Evolutionary conservation across 2,329 filamentous ascomycete genomes (phyloP).

Genomic region (Sphaerostilbella broomeana): DNA sequence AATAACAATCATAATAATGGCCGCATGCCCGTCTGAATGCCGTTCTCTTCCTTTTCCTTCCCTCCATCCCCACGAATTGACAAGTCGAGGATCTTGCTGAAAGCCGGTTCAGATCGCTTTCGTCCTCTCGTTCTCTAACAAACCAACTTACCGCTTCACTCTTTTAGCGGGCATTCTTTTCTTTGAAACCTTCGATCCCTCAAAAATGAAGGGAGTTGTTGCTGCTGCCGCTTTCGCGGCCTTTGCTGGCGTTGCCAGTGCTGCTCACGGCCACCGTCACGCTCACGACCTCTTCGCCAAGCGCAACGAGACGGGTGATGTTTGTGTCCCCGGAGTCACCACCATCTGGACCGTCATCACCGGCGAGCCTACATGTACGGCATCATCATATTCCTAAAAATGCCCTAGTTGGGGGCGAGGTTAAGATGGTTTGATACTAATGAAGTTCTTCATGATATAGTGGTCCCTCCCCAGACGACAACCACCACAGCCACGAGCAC

Average conservation of each 20-base stretch:
- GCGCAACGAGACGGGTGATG: slow-evolving; percentile 32
- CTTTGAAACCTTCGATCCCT: slow-evolving; percentile 10
- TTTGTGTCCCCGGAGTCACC: slow-evolving; percentile 59
- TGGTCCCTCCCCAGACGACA: no score
- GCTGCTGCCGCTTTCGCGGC: slow-evolving; percentile 59
- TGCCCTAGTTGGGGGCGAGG: background rate
- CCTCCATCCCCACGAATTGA: slow-evolving; percentile 37
- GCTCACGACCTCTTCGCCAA: slow-evolving; percentile 53
- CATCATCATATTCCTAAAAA: no score
- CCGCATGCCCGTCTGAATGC: slow-evolving; percentile 35
- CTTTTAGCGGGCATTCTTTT: slow-evolving; percentile 80
- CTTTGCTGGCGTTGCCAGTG: slow-evolving; percentile 50
- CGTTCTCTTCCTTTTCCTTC: slow-evolving; percentile 27
- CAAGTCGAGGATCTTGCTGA: slow-evolving; percentile 47
- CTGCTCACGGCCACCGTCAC: slow-evolving; percentile 55
- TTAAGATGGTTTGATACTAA: background rate
- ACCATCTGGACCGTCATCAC: slow-evolving; percentile 68
- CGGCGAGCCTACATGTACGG: slow-evolving; percentile 58
- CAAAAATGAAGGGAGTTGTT: slow-evolving; percentile 64
- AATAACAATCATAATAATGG: slow-evolving; percentile 27
- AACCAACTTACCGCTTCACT: slow-evolving; percentile 66
- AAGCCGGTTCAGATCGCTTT: slow-evolving; percentile 42
- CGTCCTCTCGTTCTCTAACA: slow-evolving; percentile 42
- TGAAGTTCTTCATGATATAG: no score
- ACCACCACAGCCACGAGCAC: no score